phyloP scores from a whole-genome alignment of 179 eudicot genomes.

The Silene noctiflora region DNA sequence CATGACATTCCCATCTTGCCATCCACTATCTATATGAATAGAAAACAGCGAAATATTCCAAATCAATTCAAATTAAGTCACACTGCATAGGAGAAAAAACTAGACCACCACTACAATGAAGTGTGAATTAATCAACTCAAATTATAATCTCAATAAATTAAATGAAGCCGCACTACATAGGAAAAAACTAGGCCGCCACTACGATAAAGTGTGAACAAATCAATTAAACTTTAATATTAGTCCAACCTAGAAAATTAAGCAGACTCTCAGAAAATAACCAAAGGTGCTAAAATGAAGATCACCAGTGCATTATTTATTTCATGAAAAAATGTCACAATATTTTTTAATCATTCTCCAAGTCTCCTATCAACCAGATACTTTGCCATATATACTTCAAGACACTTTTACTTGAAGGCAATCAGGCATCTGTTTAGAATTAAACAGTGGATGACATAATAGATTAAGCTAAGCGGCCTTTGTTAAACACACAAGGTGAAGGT shows the following conservation, averaged over 20 bases:
- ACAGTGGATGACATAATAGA: background rate
- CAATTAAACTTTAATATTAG: background rate
- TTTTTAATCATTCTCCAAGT: too few relatives aligned
- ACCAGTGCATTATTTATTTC: background rate
- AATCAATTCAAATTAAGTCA: background rate
- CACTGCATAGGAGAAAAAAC: background rate
- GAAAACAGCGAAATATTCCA: background rate
- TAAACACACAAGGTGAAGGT: too few relatives aligned
- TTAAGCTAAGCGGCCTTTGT: background rate
- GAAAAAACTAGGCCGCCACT: too few relatives aligned
- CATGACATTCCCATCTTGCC: slow-evolving; percentile 14
- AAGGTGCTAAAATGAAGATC: background rate
- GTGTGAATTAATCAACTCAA: background rate
- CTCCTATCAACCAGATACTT: too few relatives aligned
- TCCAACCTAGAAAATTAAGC: background rate
- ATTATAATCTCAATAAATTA: too few relatives aligned
- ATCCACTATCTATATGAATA: slow-evolving; percentile 17
- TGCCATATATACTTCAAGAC: too few relatives aligned
- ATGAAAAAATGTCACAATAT: background rate
- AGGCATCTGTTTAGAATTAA: background rate
- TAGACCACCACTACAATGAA: background rate
- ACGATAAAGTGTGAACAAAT: too few relatives aligned
- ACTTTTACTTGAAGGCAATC: too few relatives aligned
- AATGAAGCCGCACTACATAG: too few relatives aligned
- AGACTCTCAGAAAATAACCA: background rate